Percentiles rank a stretch among this genome's conserved stretches.
phyloP scores from a whole-genome alignment of 345 rosid species.

The Passiflora organensis region DNA sequence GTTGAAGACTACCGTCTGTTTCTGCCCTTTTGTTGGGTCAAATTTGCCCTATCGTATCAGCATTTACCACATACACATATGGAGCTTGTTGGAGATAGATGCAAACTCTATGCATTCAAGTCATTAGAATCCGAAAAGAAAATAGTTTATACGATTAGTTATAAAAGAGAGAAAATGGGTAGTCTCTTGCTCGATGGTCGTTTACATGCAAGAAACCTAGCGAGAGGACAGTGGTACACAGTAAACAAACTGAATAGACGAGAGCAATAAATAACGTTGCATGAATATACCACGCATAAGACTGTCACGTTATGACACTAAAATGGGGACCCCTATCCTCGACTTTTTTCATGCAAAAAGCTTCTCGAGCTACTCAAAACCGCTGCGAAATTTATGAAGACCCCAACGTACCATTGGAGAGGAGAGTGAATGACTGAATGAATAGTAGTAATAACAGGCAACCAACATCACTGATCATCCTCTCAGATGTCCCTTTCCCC shows the following conservation, averaged over 20 bases:
- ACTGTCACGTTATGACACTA: conserved; percentile 12
- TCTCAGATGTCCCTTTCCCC: conserved; percentile 11
- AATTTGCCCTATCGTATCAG: no score
- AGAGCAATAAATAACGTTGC: conserved; percentile 15
- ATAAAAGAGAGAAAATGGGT: no score
- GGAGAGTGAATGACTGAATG: background rate
- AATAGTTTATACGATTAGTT: no score
- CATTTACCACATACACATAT: no score
- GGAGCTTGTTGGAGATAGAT: no score
- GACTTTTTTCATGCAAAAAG: conserved; percentile 36
- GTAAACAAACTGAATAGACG: background rate
- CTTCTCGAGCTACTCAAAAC: conserved; percentile 53
- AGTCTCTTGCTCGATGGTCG: background rate
- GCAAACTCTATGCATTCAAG: no score
- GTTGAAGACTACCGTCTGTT: no score
- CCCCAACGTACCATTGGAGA: background rate
- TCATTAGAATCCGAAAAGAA: no score
- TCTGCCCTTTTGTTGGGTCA: no score
- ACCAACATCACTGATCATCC: conserved; percentile 17
- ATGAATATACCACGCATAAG: conserved; percentile 29
- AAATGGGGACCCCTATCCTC: conserved; percentile 20
- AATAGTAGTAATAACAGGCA: no score
- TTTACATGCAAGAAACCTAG: no score
- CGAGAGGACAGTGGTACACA: no score
- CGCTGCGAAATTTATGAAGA: conserved; percentile 25